Evolutionary conservation across 1,284 basidiomycete genomes (phyloP).

Genomic region (Boletus smithii): DNA sequence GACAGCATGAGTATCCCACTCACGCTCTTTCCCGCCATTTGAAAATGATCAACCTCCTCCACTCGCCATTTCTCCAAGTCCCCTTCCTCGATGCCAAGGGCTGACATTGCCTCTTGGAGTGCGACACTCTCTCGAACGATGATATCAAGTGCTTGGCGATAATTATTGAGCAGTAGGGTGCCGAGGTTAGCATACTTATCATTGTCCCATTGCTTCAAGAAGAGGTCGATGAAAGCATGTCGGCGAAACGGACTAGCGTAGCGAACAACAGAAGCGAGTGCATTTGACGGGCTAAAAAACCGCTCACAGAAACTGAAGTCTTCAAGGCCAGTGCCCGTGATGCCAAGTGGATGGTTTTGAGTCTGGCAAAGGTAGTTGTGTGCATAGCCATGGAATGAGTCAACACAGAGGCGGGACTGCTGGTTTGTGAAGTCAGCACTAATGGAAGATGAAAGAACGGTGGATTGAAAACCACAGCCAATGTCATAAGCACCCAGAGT

Average conservation of each 20-base stretch:
- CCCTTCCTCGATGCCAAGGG: background rate
- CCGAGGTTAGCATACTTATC: background rate
- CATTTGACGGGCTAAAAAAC: background rate
- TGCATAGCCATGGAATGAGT: background rate
- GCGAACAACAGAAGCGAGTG: background rate
- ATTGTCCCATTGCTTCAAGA: background rate
- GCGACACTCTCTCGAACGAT: background rate
- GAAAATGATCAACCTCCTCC: background rate
- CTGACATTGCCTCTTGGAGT: background rate
- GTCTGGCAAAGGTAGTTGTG: background rate
- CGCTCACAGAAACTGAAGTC: background rate
- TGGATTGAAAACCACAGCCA: background rate
- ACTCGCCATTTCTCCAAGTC: background rate
- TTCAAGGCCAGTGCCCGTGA: background rate
- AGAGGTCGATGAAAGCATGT: background rate
- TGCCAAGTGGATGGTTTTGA: background rate
- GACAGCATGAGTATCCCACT: background rate
- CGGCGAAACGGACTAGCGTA: background rate
- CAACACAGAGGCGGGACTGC: background rate
- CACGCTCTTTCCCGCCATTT: background rate
- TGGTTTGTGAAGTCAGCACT: background rate
- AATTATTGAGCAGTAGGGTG: background rate
- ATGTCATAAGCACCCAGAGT: background rate
- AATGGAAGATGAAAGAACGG: background rate
- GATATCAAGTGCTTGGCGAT: background rate